phyloP scores from a whole-genome alignment of 2,329 filamentous ascomycete genomes.

The Amphichorda felina region DNA sequence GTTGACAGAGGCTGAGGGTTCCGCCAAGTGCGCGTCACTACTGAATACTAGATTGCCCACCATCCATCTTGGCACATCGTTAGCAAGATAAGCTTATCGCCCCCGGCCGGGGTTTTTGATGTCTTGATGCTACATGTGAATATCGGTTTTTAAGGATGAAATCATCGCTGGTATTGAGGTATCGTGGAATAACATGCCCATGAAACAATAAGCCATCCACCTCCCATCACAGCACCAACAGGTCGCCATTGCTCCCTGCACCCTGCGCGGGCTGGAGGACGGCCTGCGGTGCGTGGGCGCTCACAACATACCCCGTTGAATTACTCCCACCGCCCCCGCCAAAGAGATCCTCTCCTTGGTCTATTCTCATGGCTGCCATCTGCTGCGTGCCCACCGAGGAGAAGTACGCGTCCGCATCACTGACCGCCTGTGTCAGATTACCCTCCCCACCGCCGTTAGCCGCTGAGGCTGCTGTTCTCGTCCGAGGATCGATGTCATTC shows the following conservation, averaged over 20 bases:
- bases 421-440: constrained; percentile 60
- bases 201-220: no score
- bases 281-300: constrained; percentile 68
- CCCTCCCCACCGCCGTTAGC: constrained; percentile 18
- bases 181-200: no score
- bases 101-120: no score
- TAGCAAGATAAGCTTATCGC: no score
- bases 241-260: constrained; percentile 55
- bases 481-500: constrained; percentile 35
- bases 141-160: no score
- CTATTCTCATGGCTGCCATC: constrained; percentile 61
- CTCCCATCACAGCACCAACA: constrained; percentile 46
- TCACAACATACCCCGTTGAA: constrained; percentile 58
- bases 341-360: constrained; percentile 48
- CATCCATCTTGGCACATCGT: no score
- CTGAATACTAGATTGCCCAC: no score
- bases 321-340: constrained; percentile 44
- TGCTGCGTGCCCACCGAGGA: constrained; percentile 62
- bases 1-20: no score
- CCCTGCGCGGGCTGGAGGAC: constrained; percentile 59
- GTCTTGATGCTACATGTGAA: no score
- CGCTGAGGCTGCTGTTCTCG: constrained; percentile 12
- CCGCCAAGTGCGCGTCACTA: no score
- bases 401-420: constrained; percentile 83
- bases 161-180: no score